Evolutionary conservation across 2,329 filamentous ascomycete species (phyloP).

Genomic region (Alternaria sp.): DNA sequence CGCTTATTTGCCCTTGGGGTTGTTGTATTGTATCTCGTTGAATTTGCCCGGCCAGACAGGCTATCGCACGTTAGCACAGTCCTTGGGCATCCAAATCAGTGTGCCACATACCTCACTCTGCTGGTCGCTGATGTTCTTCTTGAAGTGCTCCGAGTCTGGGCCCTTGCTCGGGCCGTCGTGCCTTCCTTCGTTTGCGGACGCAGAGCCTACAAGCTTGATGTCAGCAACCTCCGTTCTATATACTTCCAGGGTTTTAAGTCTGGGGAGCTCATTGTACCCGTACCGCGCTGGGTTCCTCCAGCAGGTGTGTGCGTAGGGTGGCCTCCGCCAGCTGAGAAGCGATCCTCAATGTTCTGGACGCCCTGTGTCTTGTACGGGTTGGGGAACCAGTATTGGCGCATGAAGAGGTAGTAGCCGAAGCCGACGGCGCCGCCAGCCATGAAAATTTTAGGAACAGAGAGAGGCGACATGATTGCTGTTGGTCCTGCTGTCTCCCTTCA

Average conservation of each 20-base stretch:
- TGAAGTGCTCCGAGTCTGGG: constrained; percentile 35
- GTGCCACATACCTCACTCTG: constrained; percentile 30
- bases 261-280: constrained; percentile 6
- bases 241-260: neutral
- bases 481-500: constrained; percentile 1
- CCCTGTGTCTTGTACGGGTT: constrained; percentile 47
- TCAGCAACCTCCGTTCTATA: constrained; percentile 1
- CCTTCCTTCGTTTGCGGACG: constrained; percentile 30
- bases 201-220: constrained; percentile 18
- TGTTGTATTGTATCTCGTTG: constrained; percentile 41
- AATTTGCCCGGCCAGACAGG: constrained; percentile 39
- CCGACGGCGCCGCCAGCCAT: constrained; percentile 45
- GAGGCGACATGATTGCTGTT: constrained; percentile 32
- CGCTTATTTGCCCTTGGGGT: constrained; percentile 44
- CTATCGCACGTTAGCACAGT: constrained; percentile 9
- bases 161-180: constrained; percentile 35
- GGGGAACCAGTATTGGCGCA: constrained; percentile 48
- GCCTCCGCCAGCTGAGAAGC: constrained; percentile 42
- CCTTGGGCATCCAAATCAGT: neutral
- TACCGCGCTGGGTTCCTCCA: constrained; percentile 36
- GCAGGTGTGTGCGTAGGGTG: constrained; percentile 42
- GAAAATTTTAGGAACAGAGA: constrained; percentile 47
- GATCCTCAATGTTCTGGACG: constrained; percentile 44
- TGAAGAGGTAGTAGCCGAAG: constrained; percentile 46
- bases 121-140: constrained; percentile 34